Percentiles rank a stretch among this genome's conserved stretches.
These are phyloP conservation scores for Aspergillus chevalieri DNA, from an alignment of 2,329 filamentous ascomycete species.

Conservation along the genomic window DNA sequence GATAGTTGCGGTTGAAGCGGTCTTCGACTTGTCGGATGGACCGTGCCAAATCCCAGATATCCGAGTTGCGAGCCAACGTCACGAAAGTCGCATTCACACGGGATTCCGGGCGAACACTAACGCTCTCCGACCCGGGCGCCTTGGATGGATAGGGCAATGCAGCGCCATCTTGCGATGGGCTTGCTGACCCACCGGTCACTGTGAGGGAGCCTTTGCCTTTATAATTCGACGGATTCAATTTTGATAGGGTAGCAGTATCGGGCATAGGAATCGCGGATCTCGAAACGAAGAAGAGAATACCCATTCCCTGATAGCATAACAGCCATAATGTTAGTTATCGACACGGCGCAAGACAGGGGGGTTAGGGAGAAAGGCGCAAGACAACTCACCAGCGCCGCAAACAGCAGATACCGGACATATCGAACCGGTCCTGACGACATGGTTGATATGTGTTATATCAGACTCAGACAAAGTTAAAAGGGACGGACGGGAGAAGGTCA, in stretches of 20 bases:
- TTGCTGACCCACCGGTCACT: conserved; percentile 3
- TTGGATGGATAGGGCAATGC: conserved; percentile 3
- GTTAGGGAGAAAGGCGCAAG: conserved; percentile 1
- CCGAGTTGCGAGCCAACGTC: conserved; percentile 83
- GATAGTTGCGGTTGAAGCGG: conserved; percentile 91
- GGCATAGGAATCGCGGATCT: conserved; percentile 47
- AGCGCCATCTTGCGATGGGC: conserved; percentile 19
- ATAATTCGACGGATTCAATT: conserved; percentile 15
- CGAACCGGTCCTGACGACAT: conserved; percentile 32
- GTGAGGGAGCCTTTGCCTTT: conserved; percentile 17
- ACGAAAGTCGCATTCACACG: conserved; percentile 98
- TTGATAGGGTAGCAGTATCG: conserved; percentile 17
- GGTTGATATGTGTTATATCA: conserved; percentile 3
- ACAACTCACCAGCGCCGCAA: conserved; percentile 71
- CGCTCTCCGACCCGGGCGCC: conserved; percentile 16
- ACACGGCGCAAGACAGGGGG: not conserved
- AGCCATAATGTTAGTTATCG: conserved; percentile 10
- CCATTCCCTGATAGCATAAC: conserved; percentile 46
- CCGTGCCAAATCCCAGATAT: conserved; percentile 93
- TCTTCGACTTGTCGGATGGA: conserved; percentile 97
- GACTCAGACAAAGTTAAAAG: conserved; percentile 14
- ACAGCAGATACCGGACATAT: conserved; percentile 61
- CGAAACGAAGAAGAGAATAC: conserved; percentile 78
- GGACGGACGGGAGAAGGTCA: conserved; percentile 2
- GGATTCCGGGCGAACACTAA: conserved; percentile 53